Evolutionary conservation across 352 stramenopile genomes (phyloP).

Genomic region (Phytophthora agathidicida): DNA sequence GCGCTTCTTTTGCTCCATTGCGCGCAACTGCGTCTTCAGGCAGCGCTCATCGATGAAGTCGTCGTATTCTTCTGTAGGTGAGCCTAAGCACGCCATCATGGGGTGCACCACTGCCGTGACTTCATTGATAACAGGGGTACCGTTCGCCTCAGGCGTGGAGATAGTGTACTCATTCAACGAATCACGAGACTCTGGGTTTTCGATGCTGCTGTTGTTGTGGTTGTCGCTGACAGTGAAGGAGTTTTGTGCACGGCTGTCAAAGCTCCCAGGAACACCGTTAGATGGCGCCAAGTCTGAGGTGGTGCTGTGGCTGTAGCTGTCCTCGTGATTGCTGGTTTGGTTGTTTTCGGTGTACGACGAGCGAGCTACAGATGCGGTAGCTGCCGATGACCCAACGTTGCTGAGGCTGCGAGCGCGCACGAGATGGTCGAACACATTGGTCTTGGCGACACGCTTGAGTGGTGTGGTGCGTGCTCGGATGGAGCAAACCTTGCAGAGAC

Average conservation of each 20-base stretch:
- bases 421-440: conserved; percentile 72
- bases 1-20: conserved; percentile 60
- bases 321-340: conserved; percentile 22
- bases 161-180: conserved; percentile 36
- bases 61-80: conserved; percentile 50
- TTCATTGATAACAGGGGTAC: conserved; percentile 29
- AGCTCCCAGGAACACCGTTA: background rate
- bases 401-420: conserved; percentile 62
- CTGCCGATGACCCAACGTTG: conserved; percentile 42
- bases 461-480: conserved; percentile 77
- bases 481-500: conserved; percentile 83
- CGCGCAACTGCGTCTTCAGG: conserved; percentile 60
- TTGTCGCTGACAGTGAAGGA: conserved; percentile 18
- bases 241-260: conserved; percentile 27
- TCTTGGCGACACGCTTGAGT: conserved; percentile 57
- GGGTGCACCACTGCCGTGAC: conserved; percentile 43
- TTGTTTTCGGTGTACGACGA: conserved; percentile 61
- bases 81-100: conserved; percentile 30
- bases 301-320: conserved; percentile 33
- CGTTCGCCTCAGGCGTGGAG: conserved; percentile 7
- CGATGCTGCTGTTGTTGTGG: conserved; percentile 25
- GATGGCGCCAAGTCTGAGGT: conserved; percentile 23
- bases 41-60: conserved; percentile 66
- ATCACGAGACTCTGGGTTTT: conserved; percentile 8
- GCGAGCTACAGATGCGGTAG: conserved; percentile 43